A percentile compares a stretch with the other conserved stretches of the same genome.
These are phyloP conservation scores for Selaginella moellendorffii DNA, from an alignment of 75 land plant species.

Conservation along the genomic window DNA sequence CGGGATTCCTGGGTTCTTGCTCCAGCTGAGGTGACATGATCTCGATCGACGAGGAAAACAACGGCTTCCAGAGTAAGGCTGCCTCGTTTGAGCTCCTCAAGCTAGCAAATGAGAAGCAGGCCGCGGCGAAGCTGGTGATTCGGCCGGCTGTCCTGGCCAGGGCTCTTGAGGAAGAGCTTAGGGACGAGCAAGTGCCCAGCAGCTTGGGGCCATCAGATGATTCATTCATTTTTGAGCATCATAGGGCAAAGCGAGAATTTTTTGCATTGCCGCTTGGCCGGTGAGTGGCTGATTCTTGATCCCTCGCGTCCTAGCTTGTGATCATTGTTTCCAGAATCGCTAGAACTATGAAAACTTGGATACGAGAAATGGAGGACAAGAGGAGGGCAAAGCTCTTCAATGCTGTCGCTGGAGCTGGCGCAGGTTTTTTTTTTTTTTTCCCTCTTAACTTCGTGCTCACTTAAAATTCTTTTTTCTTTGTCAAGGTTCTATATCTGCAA, in stretches of 20 bases:
- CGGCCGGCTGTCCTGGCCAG: background rate
- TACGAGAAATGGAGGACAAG: conserved; percentile 5
- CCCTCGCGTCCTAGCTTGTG: too few species aligned
- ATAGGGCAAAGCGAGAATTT: too few species aligned
- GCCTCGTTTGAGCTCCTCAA: background rate
- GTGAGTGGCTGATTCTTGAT: too few species aligned
- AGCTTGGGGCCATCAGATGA: too few species aligned
- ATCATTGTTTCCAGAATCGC: background rate
- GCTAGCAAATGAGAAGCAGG: background rate
- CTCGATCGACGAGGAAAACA: background rate
- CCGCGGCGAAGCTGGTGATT: background rate
- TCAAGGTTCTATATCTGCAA: conserved; percentile 15
- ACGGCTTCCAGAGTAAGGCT: background rate
- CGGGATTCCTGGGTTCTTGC: too few species aligned
- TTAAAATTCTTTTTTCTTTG: background rate
- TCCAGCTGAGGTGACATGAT: too few species aligned
- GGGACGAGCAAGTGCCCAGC: too few species aligned
- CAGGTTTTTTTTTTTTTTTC: conserved; percentile 2
- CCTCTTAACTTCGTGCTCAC: background rate
- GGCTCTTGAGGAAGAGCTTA: background rate
- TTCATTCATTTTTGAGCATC: too few species aligned
- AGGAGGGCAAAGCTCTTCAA: conserved; percentile 11
- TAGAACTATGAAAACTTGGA: background rate
- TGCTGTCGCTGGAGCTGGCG: conserved; percentile 18
- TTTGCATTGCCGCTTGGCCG: too few species aligned